A percentile compares a stretch with the other conserved stretches of the same genome.
These are phyloP conservation scores for Aegilops speltoides DNA, from an alignment of 176 grass and related monocot genomes.

Conservation along the genomic window DNA sequence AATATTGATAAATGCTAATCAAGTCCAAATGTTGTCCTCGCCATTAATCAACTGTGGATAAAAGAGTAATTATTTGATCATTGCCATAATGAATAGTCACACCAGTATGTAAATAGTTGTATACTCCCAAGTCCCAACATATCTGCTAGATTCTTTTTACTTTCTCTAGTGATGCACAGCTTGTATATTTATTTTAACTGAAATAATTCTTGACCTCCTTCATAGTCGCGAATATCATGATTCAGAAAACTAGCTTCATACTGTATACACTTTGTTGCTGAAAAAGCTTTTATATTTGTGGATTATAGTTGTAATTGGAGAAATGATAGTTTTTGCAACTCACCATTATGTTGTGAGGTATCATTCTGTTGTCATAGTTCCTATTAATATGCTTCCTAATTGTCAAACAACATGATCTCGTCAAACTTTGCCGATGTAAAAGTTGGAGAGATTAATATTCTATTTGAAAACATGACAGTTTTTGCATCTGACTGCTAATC, in stretches of 20 bases:
- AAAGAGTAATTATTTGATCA: too few relatives aligned
- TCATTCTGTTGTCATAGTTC: not conserved
- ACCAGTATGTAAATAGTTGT: too few relatives aligned
- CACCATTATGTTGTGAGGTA: not conserved
- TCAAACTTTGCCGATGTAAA: not conserved
- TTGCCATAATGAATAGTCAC: too few relatives aligned
- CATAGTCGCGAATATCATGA: not conserved
- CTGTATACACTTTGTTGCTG: not conserved
- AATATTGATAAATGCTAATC: too few relatives aligned
- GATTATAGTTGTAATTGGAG: not conserved
- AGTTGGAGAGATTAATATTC: not conserved
- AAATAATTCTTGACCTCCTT: not conserved
- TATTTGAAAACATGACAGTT: not conserved
- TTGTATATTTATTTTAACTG: not conserved
- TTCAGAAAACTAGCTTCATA: not conserved
- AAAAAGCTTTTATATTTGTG: not conserved
- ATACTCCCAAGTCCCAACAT: too few relatives aligned
- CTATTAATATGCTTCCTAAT: not conserved
- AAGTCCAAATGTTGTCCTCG: too few relatives aligned
- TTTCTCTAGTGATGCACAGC: too few relatives aligned
- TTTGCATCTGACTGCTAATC: not conserved
- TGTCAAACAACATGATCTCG: not conserved
- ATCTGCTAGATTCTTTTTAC: too few relatives aligned
- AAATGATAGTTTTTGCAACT: not conserved
- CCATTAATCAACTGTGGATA: too few relatives aligned